Percentiles rank a stretch among this genome's conserved stretches.
Evolutionary conservation across 2,329 filamentous ascomycete genomes (phyloP).

Genomic region (Aspergillus sp.): DNA sequence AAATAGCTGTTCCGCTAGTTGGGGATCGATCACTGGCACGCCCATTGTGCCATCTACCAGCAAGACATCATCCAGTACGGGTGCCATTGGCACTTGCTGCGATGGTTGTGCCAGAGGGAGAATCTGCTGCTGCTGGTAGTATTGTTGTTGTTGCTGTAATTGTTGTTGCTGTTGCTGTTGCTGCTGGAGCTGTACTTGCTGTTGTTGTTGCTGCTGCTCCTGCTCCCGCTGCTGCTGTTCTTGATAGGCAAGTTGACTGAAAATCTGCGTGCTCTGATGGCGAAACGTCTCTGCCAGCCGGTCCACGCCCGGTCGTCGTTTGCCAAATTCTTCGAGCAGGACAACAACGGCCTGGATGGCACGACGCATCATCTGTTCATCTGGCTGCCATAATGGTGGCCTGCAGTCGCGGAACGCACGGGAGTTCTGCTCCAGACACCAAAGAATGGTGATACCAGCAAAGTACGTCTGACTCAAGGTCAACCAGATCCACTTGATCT

Average conservation of each 20-base stretch:
- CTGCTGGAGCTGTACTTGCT: constrained; percentile 12
- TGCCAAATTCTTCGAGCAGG: constrained; percentile 34
- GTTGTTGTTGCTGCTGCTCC: constrained; percentile 10
- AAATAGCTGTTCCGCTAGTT: constrained; percentile 32
- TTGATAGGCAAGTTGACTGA: constrained; percentile 32
- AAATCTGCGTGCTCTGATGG: constrained; percentile 33
- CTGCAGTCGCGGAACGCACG: constrained; percentile 25
- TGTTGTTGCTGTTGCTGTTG: constrained; percentile 9
- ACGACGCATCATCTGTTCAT: constrained; percentile 32
- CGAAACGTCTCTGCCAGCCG: constrained; percentile 33
- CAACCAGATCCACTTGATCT: constrained; percentile 39
- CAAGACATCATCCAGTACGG: constrained; percentile 30
- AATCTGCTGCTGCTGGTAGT: constrained; percentile 1
- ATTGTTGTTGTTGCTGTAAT: constrained; percentile 12
- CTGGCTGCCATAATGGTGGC: constrained; percentile 28
- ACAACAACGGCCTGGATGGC: constrained; percentile 33
- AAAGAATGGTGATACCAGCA: constrained; percentile 36
- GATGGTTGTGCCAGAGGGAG: constrained; percentile 2
- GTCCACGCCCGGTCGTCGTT: constrained; percentile 32
- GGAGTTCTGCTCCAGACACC: constrained; percentile 37
- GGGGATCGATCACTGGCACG: constrained; percentile 29
- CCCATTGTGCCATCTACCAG: constrained; percentile 26
- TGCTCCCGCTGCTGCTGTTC: constrained; percentile 22
- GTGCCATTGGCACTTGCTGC: constrained; percentile 23
- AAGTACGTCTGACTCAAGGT: constrained; percentile 36